Percentiles rank a stretch among this genome's conserved stretches.
These are phyloP conservation scores for Boeremia exigua DNA, from an alignment of 2,329 filamentous ascomycete genomes.

Conservation along the genomic window DNA sequence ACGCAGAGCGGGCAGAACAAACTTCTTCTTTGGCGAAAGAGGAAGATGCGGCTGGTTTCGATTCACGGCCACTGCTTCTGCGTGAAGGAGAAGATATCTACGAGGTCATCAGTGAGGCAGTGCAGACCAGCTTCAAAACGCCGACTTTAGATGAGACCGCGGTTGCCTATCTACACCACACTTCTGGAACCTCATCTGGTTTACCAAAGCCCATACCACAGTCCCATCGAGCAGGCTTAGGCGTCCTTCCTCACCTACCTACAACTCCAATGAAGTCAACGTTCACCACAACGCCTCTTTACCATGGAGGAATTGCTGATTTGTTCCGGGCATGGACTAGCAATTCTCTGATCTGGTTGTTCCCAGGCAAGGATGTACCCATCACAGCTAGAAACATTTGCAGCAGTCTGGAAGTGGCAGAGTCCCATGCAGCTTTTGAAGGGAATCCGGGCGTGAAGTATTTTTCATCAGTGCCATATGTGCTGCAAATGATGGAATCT, in stretches of 20 bases:
- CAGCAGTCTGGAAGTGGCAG: constrained; percentile 53
- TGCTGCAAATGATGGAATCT: constrained; percentile 85
- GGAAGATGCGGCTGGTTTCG: constrained; percentile 12
- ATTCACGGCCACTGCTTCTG: constrained; percentile 24
- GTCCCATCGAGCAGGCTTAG: constrained; percentile 61
- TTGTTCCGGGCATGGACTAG: constrained; percentile 68
- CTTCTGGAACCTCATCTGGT: constrained; percentile 69
- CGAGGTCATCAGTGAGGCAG: constrained; percentile 22
- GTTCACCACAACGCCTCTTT: constrained; percentile 70
- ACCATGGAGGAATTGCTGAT: constrained; percentile 70
- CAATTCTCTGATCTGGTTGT: constrained; percentile 66
- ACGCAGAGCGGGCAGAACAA: constrained; percentile 41
- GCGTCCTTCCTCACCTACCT: constrained; percentile 59
- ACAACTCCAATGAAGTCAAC: constrained; percentile 52
- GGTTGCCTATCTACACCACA: constrained; percentile 66
- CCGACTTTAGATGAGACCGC: constrained; percentile 39
- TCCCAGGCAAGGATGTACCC: constrained; percentile 62
- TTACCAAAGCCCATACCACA: constrained; percentile 69
- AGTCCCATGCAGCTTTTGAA: constrained; percentile 18
- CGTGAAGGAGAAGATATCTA: constrained; percentile 30
- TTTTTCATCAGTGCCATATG: constrained; percentile 76
- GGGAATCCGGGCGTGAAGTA: constrained; percentile 55
- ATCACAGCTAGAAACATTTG: constrained; percentile 63
- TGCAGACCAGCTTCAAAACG: constrained; percentile 12
- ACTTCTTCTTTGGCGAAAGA: constrained; percentile 27